These are phyloP conservation scores for Saccharomycopsis hybrid DNA, from an alignment of 1,139 yeast species.

Conservation along the genomic window DNA sequence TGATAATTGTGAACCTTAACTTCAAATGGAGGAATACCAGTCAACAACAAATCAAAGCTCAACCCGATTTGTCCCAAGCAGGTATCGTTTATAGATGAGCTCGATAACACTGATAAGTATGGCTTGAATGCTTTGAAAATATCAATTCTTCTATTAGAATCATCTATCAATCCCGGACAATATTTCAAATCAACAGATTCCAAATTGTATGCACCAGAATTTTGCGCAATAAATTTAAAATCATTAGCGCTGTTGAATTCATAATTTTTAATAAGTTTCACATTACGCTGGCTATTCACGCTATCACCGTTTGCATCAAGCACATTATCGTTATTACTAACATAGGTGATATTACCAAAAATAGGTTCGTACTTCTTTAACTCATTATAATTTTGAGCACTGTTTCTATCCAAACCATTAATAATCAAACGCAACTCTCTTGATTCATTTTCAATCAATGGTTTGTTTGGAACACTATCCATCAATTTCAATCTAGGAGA, in stretches of 20 bases:
- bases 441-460: conserved; percentile 16
- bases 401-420: conserved; percentile 25
- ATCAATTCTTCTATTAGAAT: conserved; percentile 44
- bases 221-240: conserved; percentile 34
- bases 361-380: conserved; percentile 36
- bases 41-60: conserved; percentile 54
- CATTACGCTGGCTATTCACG: background rate
- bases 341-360: conserved; percentile 36
- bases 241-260: conserved; percentile 24
- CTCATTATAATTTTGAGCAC: conserved; percentile 2
- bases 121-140: conserved; percentile 35
- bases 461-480: conserved; percentile 10
- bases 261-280: conserved; percentile 4
- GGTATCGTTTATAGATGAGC: conserved; percentile 60
- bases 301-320: conserved; percentile 1
- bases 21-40: conserved; percentile 79
- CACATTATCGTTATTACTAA: conserved; percentile 27
- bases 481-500: conserved; percentile 45
- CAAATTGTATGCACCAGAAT: conserved; percentile 61
- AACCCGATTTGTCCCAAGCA: conserved; percentile 94
- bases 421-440: conserved; percentile 16
- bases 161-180: conserved; percentile 59
- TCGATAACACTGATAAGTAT: conserved; percentile 43
- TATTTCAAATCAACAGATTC: conserved; percentile 45
- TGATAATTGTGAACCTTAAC: conserved; percentile 58